phyloP scores from a whole-genome alignment of 1,284 basidiomycete species.

The Irpex sp. region DNA sequence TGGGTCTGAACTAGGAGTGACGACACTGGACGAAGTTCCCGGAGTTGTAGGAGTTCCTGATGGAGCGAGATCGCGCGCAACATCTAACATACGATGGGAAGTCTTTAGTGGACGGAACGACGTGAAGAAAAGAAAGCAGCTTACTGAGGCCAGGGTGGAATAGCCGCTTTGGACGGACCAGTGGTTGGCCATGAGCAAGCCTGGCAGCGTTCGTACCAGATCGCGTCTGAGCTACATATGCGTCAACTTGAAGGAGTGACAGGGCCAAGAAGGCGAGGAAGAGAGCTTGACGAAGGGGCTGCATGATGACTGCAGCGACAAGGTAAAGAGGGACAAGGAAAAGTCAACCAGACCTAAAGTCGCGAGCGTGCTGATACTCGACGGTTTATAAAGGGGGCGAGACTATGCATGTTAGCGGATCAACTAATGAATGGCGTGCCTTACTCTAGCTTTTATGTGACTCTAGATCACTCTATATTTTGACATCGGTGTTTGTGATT shows the following conservation, averaged over 20 bases:
- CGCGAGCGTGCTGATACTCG: neutral
- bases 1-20: neutral
- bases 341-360: neutral
- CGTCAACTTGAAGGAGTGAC: slow-evolving; percentile 13
- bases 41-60: neutral
- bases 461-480: neutral
- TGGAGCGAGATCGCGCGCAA: slow-evolving; percentile 1
- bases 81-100: neutral
- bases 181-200: slow-evolving; percentile 9
- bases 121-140: neutral
- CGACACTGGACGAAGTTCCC: neutral
- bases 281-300: slow-evolving; percentile 11
- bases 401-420: no score
- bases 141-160: neutral
- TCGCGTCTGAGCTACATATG: neutral
- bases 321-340: neutral
- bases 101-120: neutral
- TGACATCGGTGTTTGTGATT: neutral
- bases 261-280: slow-evolving; percentile 16
- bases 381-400: neutral
- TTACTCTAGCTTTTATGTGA: neutral
- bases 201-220: slow-evolving; percentile 4
- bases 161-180: slow-evolving; percentile 7
- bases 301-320: slow-evolving; percentile 4
- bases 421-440: neutral